Conservation (phyloP, 1,284 basidiomycete species). For the Ganoderma boninense region DNA sequence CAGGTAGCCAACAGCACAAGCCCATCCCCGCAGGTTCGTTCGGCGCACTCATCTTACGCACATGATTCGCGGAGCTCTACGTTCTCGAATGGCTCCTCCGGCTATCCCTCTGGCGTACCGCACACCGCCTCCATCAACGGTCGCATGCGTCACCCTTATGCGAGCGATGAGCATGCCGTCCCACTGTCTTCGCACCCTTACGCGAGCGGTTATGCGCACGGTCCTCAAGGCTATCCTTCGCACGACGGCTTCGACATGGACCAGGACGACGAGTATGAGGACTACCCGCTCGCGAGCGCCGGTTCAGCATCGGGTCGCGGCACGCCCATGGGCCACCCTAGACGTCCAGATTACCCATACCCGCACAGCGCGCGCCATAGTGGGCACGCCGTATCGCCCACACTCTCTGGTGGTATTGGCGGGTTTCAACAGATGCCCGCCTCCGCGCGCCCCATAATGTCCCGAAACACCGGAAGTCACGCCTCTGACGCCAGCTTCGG, state of each 20-base stretch:
- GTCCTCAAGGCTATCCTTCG: constrained; percentile 67
- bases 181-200: constrained; percentile 38
- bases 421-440: constrained; percentile 26
- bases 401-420: constrained; percentile 22
- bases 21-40: constrained; percentile 40
- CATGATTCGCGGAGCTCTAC: constrained; percentile 36
- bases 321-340: constrained; percentile 67
- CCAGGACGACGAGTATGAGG: constrained; percentile 76
- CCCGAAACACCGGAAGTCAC: constrained; percentile 58
- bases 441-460: constrained; percentile 51
- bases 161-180: constrained; percentile 36
- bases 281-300: constrained; percentile 63
- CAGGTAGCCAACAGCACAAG: constrained; percentile 55
- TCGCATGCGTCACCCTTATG: constrained; percentile 42
- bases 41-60: constrained; percentile 32
- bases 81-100: constrained; percentile 37
- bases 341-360: constrained; percentile 61
- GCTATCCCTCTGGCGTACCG: constrained; percentile 30
- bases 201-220: constrained; percentile 45
- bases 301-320: constrained; percentile 69
- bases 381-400: constrained; percentile 31
- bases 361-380: constrained; percentile 37
- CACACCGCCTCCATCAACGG: constrained; percentile 34
- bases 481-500: constrained; percentile 58
- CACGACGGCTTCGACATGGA: constrained; percentile 74